Evolutionary conservation across 148 eudicot species (phyloP).

Genomic region (Hydrangea macrophylla): DNA sequence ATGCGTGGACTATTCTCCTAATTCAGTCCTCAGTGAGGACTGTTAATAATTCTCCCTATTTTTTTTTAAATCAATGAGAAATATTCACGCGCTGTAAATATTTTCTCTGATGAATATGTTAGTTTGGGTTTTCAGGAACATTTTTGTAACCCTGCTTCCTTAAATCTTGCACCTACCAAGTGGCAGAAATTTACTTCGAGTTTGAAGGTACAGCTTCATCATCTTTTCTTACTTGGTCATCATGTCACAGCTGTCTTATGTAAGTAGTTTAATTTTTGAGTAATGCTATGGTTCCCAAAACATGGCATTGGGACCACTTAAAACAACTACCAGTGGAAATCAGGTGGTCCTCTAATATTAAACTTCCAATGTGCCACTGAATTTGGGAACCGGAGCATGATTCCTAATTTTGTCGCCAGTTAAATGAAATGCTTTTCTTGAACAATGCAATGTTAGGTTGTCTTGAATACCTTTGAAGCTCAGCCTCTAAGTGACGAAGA

Average conservation of each 20-base stretch:
- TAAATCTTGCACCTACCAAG: slow-evolving; percentile 54
- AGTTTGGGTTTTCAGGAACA: slow-evolving; percentile 57
- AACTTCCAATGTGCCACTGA: no score
- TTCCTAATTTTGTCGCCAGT: neutral
- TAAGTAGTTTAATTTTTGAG: neutral
- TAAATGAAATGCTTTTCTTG: slow-evolving; percentile 3
- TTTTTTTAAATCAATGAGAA: no score
- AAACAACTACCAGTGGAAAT: no score
- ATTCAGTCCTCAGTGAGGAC: no score
- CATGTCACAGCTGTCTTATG: neutral
- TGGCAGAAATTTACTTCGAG: slow-evolving; percentile 89
- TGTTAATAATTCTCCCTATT: no score
- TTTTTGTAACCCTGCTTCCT: slow-evolving; percentile 78
- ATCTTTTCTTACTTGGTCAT: neutral
- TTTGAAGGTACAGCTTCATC: slow-evolving; percentile 52
- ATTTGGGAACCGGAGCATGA: no score
- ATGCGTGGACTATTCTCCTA: no score
- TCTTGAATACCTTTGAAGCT: slow-evolving; percentile 87
- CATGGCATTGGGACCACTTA: no score
- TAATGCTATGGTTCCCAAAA: no score
- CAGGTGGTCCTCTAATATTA: no score
- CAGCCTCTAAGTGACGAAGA: slow-evolving; percentile 98
- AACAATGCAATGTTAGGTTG: slow-evolving; percentile 48
- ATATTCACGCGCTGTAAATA: no score
- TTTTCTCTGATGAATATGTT: no score